Base-by-base conservation (phyloP, 1,284 basidiomycete species). In the Ceratobasidium sp. region DNA sequence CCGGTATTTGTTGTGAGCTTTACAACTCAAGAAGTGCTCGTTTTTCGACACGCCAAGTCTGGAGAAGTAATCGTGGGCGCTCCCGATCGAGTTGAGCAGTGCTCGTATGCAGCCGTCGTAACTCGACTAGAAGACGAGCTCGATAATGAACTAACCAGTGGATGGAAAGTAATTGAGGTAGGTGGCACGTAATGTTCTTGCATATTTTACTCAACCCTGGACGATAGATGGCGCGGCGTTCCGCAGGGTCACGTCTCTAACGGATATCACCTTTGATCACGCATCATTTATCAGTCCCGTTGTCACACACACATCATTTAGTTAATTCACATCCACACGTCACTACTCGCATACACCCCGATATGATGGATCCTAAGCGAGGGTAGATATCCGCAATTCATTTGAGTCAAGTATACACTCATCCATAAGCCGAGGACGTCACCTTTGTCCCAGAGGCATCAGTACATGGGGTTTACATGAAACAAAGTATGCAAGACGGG, bases 121-220 rank as follows among this genome's bases (percentile, higher is more conserved):
- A 98, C 95, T 4, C 85, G 96, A 49, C 79, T 93, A 47, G 90
- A 93, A 77, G 89, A 89, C 73, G 93, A 96, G 76, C 80, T 96
- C 65, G 88, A 89, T 50, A 92, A 98, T 75, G 92, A 96, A 79
- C 83, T 98, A 60, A 99, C 97, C 0, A 94, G 94, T 56, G 97
- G 97, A 10, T 99, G 97, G 97, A 98, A 98, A 80, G 87, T 99
- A 67, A 86, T 98, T 45, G 96, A 98, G 87, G 92, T 95, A 76
- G 70, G 87, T 81, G 17, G 22, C 2, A 20, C 25, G 3, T 7
- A 6, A 34, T 34, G 8, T 1, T 8, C 31, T 42, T 42, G 25
- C 58, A 22, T 8, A 20, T 17, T 25, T 40, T 12, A 29, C 8
- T 25, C 34, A 57, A 47, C 52, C 34, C 38, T 8, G 13, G 32